Evolutionary conservation across 140 eudicot genomes (phyloP).

Genomic region (Cichorium intybus): DNA sequence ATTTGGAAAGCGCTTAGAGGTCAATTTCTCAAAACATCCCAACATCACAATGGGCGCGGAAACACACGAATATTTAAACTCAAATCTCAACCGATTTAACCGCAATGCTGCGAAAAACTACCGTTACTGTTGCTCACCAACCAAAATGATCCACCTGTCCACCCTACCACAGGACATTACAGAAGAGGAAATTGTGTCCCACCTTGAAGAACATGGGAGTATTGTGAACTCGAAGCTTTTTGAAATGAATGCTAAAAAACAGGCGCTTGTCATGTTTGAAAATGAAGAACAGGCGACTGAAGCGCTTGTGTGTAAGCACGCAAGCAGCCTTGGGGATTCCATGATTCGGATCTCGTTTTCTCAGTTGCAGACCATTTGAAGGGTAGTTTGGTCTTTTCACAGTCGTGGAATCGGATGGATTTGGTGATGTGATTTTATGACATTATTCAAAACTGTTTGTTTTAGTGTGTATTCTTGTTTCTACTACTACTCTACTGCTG

Average conservation of each 20-base stretch:
- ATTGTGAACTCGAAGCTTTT: constrained; percentile 66
- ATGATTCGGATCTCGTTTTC: constrained; percentile 87
- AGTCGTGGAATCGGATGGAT: neutral
- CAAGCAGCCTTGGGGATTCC: constrained; percentile 72
- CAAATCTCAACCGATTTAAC: constrained; percentile 92
- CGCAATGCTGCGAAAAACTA: constrained; percentile 92
- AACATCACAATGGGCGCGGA: constrained; percentile 82
- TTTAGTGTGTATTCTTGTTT: constrained; percentile 36
- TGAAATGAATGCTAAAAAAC: constrained; percentile 97
- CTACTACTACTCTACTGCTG: neutral
- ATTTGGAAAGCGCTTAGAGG: constrained; percentile 90
- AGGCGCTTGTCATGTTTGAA: constrained; percentile 76
- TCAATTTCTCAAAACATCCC: constrained; percentile 74
- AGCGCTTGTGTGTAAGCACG: constrained; percentile 96
- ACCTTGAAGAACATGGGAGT: constrained; percentile 84
- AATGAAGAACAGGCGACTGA: constrained; percentile 85
- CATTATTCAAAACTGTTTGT: neutral
- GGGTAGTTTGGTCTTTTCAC: neutral
- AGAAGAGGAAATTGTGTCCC: constrained; percentile 73
- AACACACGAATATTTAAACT: constrained; percentile 87
- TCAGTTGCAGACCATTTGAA: constrained; percentile 77
- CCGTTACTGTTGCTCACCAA: constrained; percentile 97
- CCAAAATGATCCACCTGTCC: constrained; percentile 96
- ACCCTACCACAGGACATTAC: constrained; percentile 82
- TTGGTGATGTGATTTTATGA: neutral